Conservation (phyloP, 1,284 basidiomycete species). For the Pseudozyma hubeiensis region DNA sequence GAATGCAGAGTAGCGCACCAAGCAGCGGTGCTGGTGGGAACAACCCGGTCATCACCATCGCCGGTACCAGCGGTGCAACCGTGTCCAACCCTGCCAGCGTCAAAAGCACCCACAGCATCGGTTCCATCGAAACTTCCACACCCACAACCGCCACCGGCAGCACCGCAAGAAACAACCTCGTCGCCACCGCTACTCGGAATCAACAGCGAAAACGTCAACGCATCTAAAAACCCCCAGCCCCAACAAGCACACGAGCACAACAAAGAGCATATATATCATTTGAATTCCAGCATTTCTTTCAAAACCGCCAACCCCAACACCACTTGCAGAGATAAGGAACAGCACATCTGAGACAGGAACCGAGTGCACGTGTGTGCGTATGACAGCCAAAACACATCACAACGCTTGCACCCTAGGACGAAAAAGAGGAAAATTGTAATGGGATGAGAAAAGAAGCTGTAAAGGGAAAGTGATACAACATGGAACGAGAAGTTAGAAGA, state of each 20-base stretch:
- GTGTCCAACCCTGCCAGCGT: slow-evolving; percentile 17
- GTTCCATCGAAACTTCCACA: not conserved
- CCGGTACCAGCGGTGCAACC: slow-evolving; percentile 4
- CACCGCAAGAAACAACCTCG: slow-evolving; percentile 10
- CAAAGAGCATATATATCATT: not conserved
- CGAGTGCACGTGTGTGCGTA: not conserved
- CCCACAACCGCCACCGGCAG: slow-evolving; percentile 3
- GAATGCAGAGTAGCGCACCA: slow-evolving; percentile 8
- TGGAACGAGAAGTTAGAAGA: not conserved
- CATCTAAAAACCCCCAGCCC: slow-evolving; percentile 3
- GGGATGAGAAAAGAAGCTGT: not conserved
- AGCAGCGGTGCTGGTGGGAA: slow-evolving; percentile 5
- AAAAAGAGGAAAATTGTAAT: not conserved
- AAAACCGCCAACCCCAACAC: no score
- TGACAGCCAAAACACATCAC: no score
- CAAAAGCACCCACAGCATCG: slow-evolving; percentile 2
- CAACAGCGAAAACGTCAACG: slow-evolving; percentile 47
- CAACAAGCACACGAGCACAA: no score
- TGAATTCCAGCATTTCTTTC: not conserved
- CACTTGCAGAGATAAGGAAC: not conserved
- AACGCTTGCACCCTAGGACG: no score
- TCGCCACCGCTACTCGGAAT: slow-evolving; percentile 40
- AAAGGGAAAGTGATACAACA: slow-evolving; percentile 1
- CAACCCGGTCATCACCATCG: slow-evolving; percentile 26
- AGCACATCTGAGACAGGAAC: not conserved